These are phyloP conservation scores for Colletotrichum musicola DNA, from an alignment of 2,329 filamentous ascomycete genomes.

Conservation along the genomic window DNA sequence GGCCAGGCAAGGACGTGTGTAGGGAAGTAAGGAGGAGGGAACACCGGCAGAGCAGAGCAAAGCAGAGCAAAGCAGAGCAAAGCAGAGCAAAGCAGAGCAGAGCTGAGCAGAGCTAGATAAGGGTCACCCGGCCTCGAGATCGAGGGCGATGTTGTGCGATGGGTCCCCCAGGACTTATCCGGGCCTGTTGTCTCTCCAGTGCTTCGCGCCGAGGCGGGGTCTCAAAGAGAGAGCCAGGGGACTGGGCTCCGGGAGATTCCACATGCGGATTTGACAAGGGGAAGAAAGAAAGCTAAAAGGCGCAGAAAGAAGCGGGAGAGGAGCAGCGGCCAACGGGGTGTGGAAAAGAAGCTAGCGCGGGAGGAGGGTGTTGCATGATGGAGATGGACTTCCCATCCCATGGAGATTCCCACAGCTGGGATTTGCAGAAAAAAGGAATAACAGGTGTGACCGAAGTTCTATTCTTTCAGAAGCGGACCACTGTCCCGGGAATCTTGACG, in stretches of 20 bases:
- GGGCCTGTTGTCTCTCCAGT: no score
- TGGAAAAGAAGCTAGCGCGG: conserved; percentile 18
- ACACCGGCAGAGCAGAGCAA: neutral
- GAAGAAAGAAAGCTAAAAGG: conserved; percentile 8
- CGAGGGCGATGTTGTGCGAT: neutral
- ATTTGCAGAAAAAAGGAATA: no score
- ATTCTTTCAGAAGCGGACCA: no score
- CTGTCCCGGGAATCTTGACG: neutral
- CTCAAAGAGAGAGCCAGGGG: neutral
- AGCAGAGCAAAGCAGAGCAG: neutral
- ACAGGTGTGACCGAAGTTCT: no score
- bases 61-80: neutral
- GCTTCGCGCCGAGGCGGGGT: conserved; percentile 1
- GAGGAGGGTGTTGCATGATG: neutral
- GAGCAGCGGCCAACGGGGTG: conserved; percentile 17
- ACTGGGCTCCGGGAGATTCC: conserved; percentile 8
- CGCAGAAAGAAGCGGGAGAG: conserved; percentile 5
- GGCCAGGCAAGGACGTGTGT: neutral
- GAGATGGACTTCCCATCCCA: neutral
- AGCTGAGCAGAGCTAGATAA: neutral
- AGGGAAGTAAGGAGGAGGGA: neutral
- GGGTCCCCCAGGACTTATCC: neutral
- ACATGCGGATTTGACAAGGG: conserved; percentile 16
- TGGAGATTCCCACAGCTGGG: neutral
- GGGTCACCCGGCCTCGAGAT: neutral